phyloP scores from a whole-genome alignment of 164 flowering plant genomes.

The Taxillus chinensis region DNA sequence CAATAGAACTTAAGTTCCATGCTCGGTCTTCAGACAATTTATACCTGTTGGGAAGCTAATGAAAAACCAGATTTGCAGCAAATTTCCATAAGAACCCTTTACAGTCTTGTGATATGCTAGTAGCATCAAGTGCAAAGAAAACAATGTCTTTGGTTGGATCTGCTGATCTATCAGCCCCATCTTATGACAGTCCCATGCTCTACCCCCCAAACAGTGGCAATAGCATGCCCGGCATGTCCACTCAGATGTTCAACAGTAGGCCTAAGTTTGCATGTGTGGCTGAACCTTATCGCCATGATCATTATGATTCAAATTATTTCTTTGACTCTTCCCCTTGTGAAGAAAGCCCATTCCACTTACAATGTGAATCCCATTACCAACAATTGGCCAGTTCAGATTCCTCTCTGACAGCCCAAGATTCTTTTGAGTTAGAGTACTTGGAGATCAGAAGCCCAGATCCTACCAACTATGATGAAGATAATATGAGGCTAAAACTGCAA shows the following conservation, averaged over 20 bases:
- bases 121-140: not conserved
- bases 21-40: too few species aligned
- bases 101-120: not conserved
- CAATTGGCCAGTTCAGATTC: conserved; percentile 14
- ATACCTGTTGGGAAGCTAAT: too few species aligned
- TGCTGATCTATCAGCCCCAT: conserved; percentile 37
- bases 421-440: conserved; percentile 28
- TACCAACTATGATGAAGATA: conserved; percentile 43
- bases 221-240: conserved; percentile 23
- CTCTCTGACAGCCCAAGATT: conserved; percentile 15
- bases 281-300: conserved; percentile 31
- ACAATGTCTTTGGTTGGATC: conserved; percentile 48
- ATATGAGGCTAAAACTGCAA: conserved; percentile 56
- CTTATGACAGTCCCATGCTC: conserved; percentile 35
- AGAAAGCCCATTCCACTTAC: conserved; percentile 19
- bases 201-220: conserved; percentile 28
- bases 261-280: conserved; percentile 23
- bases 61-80: too few species aligned
- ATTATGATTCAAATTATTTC: conserved; percentile 43
- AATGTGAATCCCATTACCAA: conserved; percentile 20
- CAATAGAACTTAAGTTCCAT: too few species aligned
- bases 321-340: conserved; percentile 51
- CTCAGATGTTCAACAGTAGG: conserved; percentile 26
- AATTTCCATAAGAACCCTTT: too few species aligned
- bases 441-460: conserved; percentile 33